Conservation (phyloP, 2,329 filamentous ascomycete genomes). For the Fusarium buxicola region DNA sequence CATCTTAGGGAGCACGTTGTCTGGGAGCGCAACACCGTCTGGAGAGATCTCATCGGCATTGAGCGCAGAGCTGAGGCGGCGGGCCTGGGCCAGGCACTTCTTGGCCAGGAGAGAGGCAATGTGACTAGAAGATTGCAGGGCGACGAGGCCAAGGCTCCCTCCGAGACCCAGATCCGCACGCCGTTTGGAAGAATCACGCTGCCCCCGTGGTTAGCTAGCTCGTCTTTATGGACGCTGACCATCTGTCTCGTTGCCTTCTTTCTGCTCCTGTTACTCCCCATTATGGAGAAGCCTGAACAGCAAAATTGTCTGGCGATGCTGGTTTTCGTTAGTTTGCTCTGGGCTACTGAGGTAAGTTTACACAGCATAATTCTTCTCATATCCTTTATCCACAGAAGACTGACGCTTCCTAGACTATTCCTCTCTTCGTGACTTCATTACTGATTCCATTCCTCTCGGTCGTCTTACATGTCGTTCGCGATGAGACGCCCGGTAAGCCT, state of each 20-base stretch:
- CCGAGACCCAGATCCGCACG: conserved; percentile 77
- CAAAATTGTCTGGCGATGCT: conserved; percentile 96
- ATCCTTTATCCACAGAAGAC: background rate
- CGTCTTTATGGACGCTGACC: conserved; percentile 82
- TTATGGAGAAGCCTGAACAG: conserved; percentile 89
- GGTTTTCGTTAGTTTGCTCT: conserved; percentile 91
- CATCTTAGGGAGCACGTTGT: conserved; percentile 97
- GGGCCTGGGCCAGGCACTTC: conserved; percentile 85
- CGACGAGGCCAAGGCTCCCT: conserved; percentile 75
- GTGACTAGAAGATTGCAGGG: conserved; percentile 81
- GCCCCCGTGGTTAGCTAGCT: conserved; percentile 85
- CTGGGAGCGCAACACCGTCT: conserved; percentile 98
- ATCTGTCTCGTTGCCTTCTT: conserved; percentile 79
- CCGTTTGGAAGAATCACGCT: conserved; percentile 81
- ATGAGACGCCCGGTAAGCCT: conserved; percentile 69
- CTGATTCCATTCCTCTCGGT: conserved; percentile 95
- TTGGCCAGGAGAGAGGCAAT: conserved; percentile 78
- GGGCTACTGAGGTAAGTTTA: conserved; percentile 87
- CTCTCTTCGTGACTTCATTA: conserved; percentile 94
- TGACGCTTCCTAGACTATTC: conserved; percentile 75
- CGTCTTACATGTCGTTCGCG: conserved; percentile 83
- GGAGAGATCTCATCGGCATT: conserved; percentile 98
- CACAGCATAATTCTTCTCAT: background rate
- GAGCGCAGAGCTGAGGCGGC: conserved; percentile 95
- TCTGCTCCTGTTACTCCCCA: conserved; percentile 78